A percentile compares a stretch with the other conserved stretches of the same genome.
Evolutionary conservation across 2,329 filamentous ascomycete genomes (phyloP).

Genomic region (Aureobasidium zeae): DNA sequence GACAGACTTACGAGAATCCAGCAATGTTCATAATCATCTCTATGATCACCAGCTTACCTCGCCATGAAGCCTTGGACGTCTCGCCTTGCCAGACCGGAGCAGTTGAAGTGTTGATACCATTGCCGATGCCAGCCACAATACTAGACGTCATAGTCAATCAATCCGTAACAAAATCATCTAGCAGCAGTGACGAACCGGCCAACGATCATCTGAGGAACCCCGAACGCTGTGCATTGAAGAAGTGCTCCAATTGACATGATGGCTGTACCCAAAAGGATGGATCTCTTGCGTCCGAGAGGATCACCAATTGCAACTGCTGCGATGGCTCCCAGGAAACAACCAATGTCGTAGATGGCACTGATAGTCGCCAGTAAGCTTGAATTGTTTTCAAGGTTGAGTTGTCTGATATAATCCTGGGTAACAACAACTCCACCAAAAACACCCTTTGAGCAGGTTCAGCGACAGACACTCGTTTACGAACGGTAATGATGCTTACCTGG

Average conservation of each 20-base stretch:
- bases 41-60: conserved; percentile 28
- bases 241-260: conserved; percentile 43
- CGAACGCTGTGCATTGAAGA: conserved; percentile 39
- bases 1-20: conserved; percentile 40
- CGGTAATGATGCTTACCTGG: conserved; percentile 1
- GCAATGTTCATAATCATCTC: conserved; percentile 42
- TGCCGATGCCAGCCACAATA: conserved; percentile 40
- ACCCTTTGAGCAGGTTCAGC: conserved; percentile 38
- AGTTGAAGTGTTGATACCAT: conserved; percentile 42
- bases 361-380: conserved; percentile 32
- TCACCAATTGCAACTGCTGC: conserved; percentile 44
- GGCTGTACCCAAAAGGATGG: conserved; percentile 39
- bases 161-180: no score
- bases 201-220: conserved; percentile 41
- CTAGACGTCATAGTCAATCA: no score
- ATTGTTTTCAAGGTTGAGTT: conserved; percentile 34
- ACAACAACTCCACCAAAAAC: conserved; percentile 49
- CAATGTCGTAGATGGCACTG: conserved; percentile 50
- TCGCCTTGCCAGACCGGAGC: conserved; percentile 45
- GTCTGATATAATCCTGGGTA: conserved; percentile 43
- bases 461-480: not conserved
- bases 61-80: conserved; percentile 37
- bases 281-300: conserved; percentile 39
- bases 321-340: conserved; percentile 51
- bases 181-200: no score